These are phyloP conservation scores for Globisporangium alternatum DNA, from an alignment of 352 stramenopile species.

Conservation along the genomic window DNA sequence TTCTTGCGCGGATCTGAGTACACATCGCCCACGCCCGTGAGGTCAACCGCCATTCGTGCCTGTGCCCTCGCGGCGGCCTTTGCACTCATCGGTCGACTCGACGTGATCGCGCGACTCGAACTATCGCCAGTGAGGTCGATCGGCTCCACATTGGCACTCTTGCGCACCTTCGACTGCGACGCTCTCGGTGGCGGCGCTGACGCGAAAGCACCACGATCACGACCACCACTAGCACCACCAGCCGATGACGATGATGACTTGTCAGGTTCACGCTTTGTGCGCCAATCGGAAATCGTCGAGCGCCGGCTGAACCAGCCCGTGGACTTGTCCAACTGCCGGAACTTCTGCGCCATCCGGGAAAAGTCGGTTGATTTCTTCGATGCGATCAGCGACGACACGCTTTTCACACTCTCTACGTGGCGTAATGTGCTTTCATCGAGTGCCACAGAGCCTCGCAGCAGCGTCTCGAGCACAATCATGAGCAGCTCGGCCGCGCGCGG, in stretches of 20 bases:
- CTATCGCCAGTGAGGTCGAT: conserved; percentile 15
- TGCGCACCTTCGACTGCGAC: conserved; percentile 25
- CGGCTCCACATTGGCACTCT: conserved; percentile 13
- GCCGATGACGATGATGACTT: background rate
- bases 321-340: conserved; percentile 53
- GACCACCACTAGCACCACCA: background rate
- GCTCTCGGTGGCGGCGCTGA: conserved; percentile 10
- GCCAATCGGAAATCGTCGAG: conserved; percentile 19
- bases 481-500: conserved; percentile 62
- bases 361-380: conserved; percentile 72
- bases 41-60: conserved; percentile 36
- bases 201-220: background rate
- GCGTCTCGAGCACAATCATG: conserved; percentile 55
- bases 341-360: conserved; percentile 56
- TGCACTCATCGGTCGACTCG: conserved; percentile 44
- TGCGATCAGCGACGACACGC: conserved; percentile 42
- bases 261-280: conserved; percentile 8
- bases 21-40: conserved; percentile 38
- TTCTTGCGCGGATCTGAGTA: conserved; percentile 38
- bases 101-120: background rate
- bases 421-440: conserved; percentile 47
- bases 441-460: conserved; percentile 47
- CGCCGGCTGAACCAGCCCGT: conserved; percentile 56
- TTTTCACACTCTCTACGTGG: conserved; percentile 53
- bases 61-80: conserved; percentile 61